Evolutionary conservation across 2,329 filamentous ascomycete species (phyloP).

Genomic region (Fusarium bactridioides): DNA sequence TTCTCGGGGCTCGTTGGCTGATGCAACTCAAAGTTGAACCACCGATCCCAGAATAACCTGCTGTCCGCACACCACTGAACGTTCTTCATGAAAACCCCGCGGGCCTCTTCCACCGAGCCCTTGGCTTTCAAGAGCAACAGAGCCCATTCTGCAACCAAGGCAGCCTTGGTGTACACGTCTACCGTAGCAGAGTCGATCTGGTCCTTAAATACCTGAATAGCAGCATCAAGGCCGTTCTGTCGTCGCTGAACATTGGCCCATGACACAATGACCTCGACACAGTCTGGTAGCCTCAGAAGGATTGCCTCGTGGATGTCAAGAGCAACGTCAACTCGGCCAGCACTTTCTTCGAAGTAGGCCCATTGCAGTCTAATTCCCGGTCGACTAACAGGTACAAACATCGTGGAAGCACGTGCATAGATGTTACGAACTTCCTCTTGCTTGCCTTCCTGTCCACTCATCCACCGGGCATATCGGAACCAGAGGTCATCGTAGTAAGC

Average conservation of each 20-base stretch:
- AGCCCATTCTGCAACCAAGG: conserved; percentile 89
- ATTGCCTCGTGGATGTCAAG: conserved; percentile 86
- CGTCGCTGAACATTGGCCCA: conserved; percentile 87
- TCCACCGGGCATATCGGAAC: conserved; percentile 97
- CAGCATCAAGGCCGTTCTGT: conserved; percentile 82
- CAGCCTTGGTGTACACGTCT: conserved; percentile 82
- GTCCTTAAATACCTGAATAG: conserved; percentile 81
- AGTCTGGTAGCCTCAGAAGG: conserved; percentile 77
- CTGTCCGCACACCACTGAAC: conserved; percentile 86
- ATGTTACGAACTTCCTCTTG: conserved; percentile 92
- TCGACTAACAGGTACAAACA: conserved; percentile 87
- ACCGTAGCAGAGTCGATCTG: conserved; percentile 78
- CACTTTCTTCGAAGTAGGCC: conserved; percentile 92
- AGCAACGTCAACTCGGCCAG: conserved; percentile 77
- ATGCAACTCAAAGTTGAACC: conserved; percentile 86
- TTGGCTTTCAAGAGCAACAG: conserved; percentile 87
- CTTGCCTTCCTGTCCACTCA: conserved; percentile 80
- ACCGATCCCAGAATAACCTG: conserved; percentile 87
- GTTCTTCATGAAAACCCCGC: conserved; percentile 83
- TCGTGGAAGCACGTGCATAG: conserved; percentile 83
- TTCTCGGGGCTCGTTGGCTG: conserved; percentile 74
- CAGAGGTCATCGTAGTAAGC: conserved; percentile 98
- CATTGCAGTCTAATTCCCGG: conserved; percentile 88
- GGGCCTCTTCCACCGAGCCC: conserved; percentile 80
- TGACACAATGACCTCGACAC: conserved; percentile 87